These are phyloP conservation scores for Saccharomycopsis fermentans DNA, from an alignment of 805 yeast genomes.

Conservation along the genomic window DNA sequence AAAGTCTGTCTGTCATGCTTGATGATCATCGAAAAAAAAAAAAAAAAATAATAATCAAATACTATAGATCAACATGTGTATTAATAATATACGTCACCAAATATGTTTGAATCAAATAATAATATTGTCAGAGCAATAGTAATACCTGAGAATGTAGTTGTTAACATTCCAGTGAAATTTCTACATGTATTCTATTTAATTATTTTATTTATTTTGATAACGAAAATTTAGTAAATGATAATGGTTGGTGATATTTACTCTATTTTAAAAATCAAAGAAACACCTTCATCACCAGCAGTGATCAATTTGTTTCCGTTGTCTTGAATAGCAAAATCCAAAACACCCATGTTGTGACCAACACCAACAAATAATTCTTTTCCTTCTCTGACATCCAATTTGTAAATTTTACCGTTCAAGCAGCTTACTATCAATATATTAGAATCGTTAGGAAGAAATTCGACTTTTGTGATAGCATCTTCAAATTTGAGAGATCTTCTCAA, in stretches of 20 bases:
- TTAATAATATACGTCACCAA: too few relatives aligned
- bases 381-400: constrained; percentile 82
- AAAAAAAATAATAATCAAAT: not conserved
- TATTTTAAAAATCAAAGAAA: constrained; percentile 56
- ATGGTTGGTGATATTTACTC: not conserved
- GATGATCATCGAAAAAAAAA: not conserved
- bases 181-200: too few relatives aligned
- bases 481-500: constrained; percentile 59
- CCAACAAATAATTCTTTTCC: constrained; percentile 66
- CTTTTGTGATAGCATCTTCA: constrained; percentile 78
- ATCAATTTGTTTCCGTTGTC: constrained; percentile 59
- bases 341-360: constrained; percentile 90
- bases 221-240: not conserved
- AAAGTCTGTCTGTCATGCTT: not conserved
- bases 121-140: too few relatives aligned
- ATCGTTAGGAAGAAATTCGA: constrained; percentile 47
- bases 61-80: too few relatives aligned
- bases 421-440: constrained; percentile 57
- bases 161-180: too few relatives aligned
- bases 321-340: constrained; percentile 70
- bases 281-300: constrained; percentile 97
- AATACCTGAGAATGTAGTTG: too few relatives aligned
- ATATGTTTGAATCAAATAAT: too few relatives aligned
- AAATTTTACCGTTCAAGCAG: constrained; percentile 77
- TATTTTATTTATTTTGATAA: not conserved